These are phyloP conservation scores for Zoysia japonica DNA, from an alignment of 176 grass and related monocot genomes.

Conservation along the genomic window DNA sequence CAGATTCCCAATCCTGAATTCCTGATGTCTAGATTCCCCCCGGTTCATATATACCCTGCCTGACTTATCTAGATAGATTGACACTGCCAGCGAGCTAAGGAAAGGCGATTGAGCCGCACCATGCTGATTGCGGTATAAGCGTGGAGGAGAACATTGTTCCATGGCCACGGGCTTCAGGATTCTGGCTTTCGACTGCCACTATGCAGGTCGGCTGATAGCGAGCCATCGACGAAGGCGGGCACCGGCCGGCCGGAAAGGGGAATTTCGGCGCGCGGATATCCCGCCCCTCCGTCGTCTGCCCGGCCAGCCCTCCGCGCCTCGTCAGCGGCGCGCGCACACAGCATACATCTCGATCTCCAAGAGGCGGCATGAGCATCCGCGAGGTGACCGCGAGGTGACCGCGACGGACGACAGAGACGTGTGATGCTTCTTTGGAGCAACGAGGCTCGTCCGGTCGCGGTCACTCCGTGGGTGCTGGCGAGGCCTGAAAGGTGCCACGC, in stretches of 20 bases:
- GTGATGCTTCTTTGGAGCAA: not conserved
- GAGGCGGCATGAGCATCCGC: constrained; percentile 9
- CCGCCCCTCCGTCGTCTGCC: not conserved
- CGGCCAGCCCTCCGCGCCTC: not conserved
- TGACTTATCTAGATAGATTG: constrained; percentile 5
- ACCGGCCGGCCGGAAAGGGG: not conserved
- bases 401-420: not conserved
- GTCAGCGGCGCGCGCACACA: not conserved
- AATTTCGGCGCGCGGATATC: constrained; percentile 28
- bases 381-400: not conserved
- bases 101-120: not conserved
- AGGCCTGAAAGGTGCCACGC: constrained; percentile 16
- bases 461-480: not conserved
- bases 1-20: not conserved
- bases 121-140: not conserved
- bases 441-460: not conserved
- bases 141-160: not conserved
- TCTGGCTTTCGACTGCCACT: not conserved
- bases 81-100: not conserved
- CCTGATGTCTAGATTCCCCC: constrained; percentile 22
- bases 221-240: not conserved
- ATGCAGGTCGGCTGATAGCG: not conserved
- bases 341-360: constrained; percentile 7
- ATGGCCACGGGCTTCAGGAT: constrained; percentile 6
- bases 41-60: constrained; percentile 6